Evolutionary conservation across 1,284 basidiomycete genomes (phyloP).

Genomic region (Amanita bisporigera): DNA sequence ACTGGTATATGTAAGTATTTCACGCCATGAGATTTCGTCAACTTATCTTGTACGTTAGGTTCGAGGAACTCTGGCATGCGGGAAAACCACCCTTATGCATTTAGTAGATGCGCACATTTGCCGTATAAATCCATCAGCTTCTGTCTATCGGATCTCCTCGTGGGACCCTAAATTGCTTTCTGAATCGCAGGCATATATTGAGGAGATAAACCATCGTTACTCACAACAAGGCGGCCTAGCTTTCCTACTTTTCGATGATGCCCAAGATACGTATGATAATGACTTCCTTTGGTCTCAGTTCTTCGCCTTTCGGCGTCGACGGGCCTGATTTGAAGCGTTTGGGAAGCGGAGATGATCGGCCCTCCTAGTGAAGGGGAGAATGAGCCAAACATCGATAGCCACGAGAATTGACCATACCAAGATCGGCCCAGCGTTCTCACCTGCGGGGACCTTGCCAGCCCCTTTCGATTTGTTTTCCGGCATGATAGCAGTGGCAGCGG

Average conservation of each 20-base stretch:
- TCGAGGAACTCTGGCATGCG: neutral
- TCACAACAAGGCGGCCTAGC: neutral
- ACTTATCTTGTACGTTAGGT: neutral
- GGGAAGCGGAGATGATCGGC: too few species aligned
- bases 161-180: neutral
- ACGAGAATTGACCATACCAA: too few species aligned
- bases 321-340: too few species aligned
- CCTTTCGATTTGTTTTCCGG: too few species aligned
- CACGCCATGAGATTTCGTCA: neutral
- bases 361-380: too few species aligned
- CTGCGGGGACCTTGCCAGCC: too few species aligned
- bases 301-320: too few species aligned
- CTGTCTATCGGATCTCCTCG: neutral
- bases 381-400: too few species aligned
- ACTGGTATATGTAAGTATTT: neutral
- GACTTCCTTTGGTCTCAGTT: neutral
- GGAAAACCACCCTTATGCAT: neutral
- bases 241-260: slow-evolving; percentile 1
- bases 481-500: too few species aligned
- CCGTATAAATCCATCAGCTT: neutral
- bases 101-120: neutral
- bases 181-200: neutral
- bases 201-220: neutral
- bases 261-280: neutral
- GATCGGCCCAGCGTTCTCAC: too few species aligned